A percentile compares a stretch with the other conserved stretches of the same genome.
phyloP scores from a whole-genome alignment of 2,329 filamentous ascomycete genomes.

The Penicillium sp. region DNA sequence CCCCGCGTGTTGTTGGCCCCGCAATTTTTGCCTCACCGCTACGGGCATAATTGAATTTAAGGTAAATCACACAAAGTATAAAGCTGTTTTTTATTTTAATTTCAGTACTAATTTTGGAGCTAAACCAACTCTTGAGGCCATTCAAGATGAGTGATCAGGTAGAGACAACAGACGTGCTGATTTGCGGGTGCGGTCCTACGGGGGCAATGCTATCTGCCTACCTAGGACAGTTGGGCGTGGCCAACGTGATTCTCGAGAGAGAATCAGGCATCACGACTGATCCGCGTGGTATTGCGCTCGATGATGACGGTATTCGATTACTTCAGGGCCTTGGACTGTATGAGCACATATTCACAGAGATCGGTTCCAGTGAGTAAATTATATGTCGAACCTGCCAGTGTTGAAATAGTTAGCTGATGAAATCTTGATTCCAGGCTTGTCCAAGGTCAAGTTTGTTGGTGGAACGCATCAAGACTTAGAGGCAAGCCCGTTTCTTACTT shows the following conservation, averaged over 20 bases:
- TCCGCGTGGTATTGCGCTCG: constrained; percentile 32
- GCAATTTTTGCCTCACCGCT: neutral
- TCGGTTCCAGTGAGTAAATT: constrained; percentile 24
- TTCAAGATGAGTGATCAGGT: neutral
- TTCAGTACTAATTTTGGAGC: neutral
- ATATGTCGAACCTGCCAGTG: neutral
- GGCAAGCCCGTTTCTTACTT: constrained; percentile 4
- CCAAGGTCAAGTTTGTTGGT: constrained; percentile 9
- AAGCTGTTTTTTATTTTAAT: neutral
- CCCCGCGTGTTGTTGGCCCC: neutral
- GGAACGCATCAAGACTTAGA: constrained; percentile 4
- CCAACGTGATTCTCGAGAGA: constrained; percentile 30
- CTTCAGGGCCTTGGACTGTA: constrained; percentile 33
- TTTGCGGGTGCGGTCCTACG: constrained; percentile 34
- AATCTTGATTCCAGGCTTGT: neutral
- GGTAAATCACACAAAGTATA: neutral
- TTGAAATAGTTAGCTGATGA: constrained; percentile 2
- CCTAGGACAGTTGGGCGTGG: constrained; percentile 23
- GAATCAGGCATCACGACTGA: constrained; percentile 33
- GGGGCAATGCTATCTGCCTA: constrained; percentile 30
- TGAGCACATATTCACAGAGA: constrained; percentile 27
- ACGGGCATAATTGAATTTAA: neutral
- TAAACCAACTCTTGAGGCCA: neutral
- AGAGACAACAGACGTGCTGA: constrained; percentile 29
- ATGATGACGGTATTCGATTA: constrained; percentile 34